phyloP scores from a whole-genome alignment of 2,329 filamentous ascomycete species.

The Sarocladium oryzae region DNA sequence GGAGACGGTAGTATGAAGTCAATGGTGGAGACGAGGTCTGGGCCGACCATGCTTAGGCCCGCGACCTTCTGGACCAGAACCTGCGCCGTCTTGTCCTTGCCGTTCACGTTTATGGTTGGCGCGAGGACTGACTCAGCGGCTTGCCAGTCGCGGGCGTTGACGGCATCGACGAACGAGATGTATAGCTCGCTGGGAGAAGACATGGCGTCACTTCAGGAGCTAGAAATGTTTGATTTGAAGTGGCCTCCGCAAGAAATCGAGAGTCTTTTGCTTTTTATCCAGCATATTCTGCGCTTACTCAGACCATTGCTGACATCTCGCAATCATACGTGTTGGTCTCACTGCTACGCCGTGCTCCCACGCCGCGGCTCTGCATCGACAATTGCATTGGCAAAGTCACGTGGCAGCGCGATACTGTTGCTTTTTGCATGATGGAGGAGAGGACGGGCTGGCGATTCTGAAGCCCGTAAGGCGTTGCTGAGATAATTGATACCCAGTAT shows the following conservation, averaged over 20 bases:
- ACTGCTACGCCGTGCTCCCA: no score
- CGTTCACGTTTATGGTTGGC: background rate
- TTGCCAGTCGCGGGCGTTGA: background rate
- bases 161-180: background rate
- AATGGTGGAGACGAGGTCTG: background rate
- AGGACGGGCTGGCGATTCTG: no score
- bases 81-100: background rate
- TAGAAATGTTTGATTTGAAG: background rate
- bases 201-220: background rate
- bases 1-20: background rate
- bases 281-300: no score
- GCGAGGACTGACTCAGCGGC: background rate
- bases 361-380: no score
- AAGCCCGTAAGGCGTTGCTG: no score
- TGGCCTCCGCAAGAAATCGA: background rate
- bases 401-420: no score
- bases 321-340: no score
- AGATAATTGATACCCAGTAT: no score
- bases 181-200: background rate
- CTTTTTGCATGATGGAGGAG: no score
- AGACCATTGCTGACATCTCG: no score
- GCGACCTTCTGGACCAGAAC: background rate
- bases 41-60: background rate
- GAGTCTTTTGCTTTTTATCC: no score
- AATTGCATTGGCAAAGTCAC: no score